Evolutionary conservation across 2,329 filamentous ascomycete genomes (phyloP).

Genomic region (Aspergillus luchuensis): DNA sequence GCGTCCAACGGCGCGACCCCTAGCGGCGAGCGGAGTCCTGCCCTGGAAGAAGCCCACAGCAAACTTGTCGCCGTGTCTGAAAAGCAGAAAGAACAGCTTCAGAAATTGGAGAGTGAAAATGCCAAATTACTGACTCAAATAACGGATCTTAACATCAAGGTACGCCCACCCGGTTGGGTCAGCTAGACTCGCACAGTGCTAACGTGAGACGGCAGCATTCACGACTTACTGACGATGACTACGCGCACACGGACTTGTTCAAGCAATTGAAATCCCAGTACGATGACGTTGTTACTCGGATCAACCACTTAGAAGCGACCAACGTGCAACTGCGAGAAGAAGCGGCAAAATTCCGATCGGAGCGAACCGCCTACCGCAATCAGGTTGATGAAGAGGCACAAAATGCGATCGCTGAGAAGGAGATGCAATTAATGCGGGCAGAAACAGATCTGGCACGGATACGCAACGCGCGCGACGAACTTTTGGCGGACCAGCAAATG

Average conservation of each 20-base stretch:
- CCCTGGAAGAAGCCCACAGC: slow-evolving; percentile 73
- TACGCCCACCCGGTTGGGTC: slow-evolving; percentile 30
- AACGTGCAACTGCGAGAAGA: slow-evolving; percentile 85
- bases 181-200: neutral
- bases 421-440: slow-evolving; percentile 75
- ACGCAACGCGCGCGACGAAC: slow-evolving; percentile 79
- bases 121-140: slow-evolving; percentile 75
- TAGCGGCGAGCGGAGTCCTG: slow-evolving; percentile 60
- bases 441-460: slow-evolving; percentile 87
- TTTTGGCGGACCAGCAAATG: slow-evolving; percentile 77
- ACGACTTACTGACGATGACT: slow-evolving; percentile 85
- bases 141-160: slow-evolving; percentile 66
- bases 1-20: slow-evolving; percentile 58
- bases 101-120: slow-evolving; percentile 75
- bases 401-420: slow-evolving; percentile 71
- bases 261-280: slow-evolving; percentile 87
- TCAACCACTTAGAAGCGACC: slow-evolving; percentile 87
- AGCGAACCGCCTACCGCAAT: slow-evolving; percentile 77
- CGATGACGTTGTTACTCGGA: slow-evolving; percentile 86
- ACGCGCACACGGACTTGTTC: slow-evolving; percentile 88
- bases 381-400: slow-evolving; percentile 82
- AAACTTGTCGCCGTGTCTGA: slow-evolving; percentile 74
- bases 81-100: slow-evolving; percentile 87
- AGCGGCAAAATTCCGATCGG: slow-evolving; percentile 78
- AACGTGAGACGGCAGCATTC: slow-evolving; percentile 54